Percentiles rank a stretch among this genome's conserved stretches.
phyloP scores from a whole-genome alignment of 768 basidiomycete species.

The Pleurotus tuber-regium region DNA sequence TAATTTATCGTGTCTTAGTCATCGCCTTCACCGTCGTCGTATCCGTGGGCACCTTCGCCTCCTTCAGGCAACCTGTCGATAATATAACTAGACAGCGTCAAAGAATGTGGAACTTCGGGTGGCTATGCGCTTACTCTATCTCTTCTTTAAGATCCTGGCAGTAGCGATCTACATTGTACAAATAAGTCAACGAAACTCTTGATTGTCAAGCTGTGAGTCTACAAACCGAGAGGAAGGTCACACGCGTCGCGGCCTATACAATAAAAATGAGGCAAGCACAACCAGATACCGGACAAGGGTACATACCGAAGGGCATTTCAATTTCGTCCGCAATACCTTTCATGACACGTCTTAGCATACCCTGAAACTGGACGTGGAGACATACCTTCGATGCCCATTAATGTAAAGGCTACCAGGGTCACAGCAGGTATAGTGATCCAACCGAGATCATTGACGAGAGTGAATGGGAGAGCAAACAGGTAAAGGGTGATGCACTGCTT shows the following conservation, averaged over 20 bases:
- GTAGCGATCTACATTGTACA: conserved; percentile 76
- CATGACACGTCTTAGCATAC: too few relatives aligned
- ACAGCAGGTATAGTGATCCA: conserved; percentile 86
- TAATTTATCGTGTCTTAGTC: conserved; percentile 43
- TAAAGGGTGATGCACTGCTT: conserved; percentile 96
- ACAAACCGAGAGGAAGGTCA: conserved; percentile 74
- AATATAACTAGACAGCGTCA: conserved; percentile 50
- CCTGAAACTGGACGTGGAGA: too few relatives aligned
- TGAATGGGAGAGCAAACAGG: conserved; percentile 87
- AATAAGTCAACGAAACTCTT: not conserved
- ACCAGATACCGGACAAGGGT: not conserved
- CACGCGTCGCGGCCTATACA: conserved; percentile 53
- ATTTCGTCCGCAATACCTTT: conserved; percentile 94
- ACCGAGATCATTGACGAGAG: conserved; percentile 76
- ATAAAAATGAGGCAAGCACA: conserved; percentile 8
- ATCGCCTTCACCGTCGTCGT: conserved; percentile 80
- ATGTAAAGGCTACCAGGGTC: conserved; percentile 83
- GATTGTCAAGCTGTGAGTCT: not conserved
- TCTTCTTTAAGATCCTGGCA: conserved; percentile 87
- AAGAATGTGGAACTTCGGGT: too few relatives aligned
- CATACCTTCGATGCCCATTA: conserved; percentile 95
- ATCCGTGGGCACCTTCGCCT: conserved; percentile 68
- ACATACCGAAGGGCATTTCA: conserved; percentile 89
- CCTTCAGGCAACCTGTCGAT: conserved; percentile 71
- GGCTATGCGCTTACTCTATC: conserved; percentile 49